Evolutionary conservation across 352 stramenopile species (phyloP), one percentile per base, ranked within the genome.

Genomic region (Pythium aristosporum): DNA sequence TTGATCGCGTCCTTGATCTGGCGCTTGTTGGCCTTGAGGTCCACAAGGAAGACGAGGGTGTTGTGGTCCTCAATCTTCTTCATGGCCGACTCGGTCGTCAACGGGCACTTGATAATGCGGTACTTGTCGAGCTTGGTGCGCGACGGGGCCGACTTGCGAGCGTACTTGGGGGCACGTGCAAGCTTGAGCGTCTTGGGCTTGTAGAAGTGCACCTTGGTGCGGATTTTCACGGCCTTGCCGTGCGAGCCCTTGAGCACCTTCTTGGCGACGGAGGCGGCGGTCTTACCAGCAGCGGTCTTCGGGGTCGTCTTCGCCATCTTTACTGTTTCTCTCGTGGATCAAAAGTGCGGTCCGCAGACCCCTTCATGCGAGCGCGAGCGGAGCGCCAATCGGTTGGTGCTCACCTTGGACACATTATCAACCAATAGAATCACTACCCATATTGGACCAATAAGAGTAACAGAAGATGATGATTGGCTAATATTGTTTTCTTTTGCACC

Each of bases 61-160:
- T 99, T 99, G 92, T 98, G 98, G 84, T 99, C 97, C 75, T 99
- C 98, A 70, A 99, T 99, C 82, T 99, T 99, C 88, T 99, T 99
- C 98, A 99, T 99, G 63, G 98, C 98, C 73, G 96, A 98, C 82
- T 99, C 97, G 39, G 98, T 99, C 57, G 98, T 99, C 53, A 99
- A 81, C 42, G 98, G 98, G 65, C 97, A 96, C 90, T 99, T 99
- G 85, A 99, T 99, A 74, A 99, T 97, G 78, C 94, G 91, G 87
- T 98, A 98, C 89, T 99, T 99, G 86, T 99, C 96, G 68, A 99
- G 83, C 73, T 97, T 98, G 78, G 89, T 97, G 84, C 97, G 95
- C 77, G 82, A 94, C 28, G 94, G 89, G 37, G 97, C 85, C 65
- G 89, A 79, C 83, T 98, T 98, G 71, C 76, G 81, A n/a, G 89